A percentile compares a stretch with the other conserved stretches of the same genome.
These are phyloP conservation scores for Pseudohyphozyma bogoriensis DNA, from an alignment of 768 basidiomycete genomes.

Conservation along the genomic window DNA sequence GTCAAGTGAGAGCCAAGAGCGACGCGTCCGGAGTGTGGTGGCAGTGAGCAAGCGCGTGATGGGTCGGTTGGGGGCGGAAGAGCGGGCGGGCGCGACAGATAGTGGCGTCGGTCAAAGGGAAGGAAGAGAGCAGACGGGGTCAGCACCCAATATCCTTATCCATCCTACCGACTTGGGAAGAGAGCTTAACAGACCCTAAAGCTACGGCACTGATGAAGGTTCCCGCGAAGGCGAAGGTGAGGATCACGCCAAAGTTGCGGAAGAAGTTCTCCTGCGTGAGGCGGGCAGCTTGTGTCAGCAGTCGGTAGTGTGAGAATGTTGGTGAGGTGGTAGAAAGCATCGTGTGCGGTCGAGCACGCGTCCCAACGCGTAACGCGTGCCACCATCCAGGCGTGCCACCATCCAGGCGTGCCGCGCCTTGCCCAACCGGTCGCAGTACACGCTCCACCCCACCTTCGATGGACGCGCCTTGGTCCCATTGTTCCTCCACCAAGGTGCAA, in stretches of 20 bases:
- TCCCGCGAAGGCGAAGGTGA: constrained; percentile 74
- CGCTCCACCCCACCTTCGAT: neutral
- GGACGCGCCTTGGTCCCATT: neutral
- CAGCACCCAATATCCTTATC: neutral
- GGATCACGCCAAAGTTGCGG: constrained; percentile 89
- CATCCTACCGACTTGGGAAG: too few species aligned
- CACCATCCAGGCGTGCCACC: too few species aligned
- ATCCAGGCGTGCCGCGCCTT: constrained; percentile 7
- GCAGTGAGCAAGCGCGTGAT: neutral
- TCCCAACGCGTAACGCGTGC: too few species aligned
- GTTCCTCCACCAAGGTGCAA: too few species aligned
- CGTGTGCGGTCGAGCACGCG: too few species aligned
- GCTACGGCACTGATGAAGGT: constrained; percentile 95
- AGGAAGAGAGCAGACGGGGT: neutral
- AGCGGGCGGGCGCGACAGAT: neutral
- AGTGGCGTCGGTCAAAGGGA: neutral
- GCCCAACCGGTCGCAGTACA: too few species aligned
- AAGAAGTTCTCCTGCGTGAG: constrained; percentile 83
- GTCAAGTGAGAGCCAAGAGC: too few species aligned
- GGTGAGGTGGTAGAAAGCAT: too few species aligned
- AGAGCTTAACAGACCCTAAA: constrained; percentile 63
- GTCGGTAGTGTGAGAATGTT: too few species aligned
- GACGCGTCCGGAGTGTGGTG: too few species aligned
- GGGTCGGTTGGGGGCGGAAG: too few species aligned
- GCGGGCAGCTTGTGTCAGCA: neutral